These are phyloP conservation scores for Blepharisma stoltei DNA, from an alignment of 73 alveolate species.

Conservation along the genomic window DNA sequence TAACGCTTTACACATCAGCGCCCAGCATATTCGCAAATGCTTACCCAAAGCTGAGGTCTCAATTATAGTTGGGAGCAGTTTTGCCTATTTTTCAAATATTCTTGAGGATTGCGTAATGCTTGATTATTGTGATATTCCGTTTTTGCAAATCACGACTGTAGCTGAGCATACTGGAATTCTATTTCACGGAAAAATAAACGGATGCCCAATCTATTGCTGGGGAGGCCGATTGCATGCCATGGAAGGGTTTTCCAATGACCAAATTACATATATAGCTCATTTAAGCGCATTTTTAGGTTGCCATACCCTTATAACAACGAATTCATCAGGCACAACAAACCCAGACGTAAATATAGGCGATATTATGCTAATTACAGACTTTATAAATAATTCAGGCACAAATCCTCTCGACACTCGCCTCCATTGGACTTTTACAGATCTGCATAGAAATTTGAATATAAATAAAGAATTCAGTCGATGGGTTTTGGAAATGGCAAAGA, in stretches of 20 bases:
- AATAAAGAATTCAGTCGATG: constrained; percentile 1
- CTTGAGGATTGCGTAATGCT: constrained; percentile 27
- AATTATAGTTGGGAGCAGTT: constrained; percentile 46
- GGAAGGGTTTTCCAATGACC: constrained; percentile 41
- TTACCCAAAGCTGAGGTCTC: constrained; percentile 25
- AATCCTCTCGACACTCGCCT: constrained; percentile 25
- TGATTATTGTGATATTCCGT: constrained; percentile 36
- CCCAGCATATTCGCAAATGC: background rate
- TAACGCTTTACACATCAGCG: constrained; percentile 10
- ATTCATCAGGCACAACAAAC: constrained; percentile 43
- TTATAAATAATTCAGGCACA: constrained; percentile 25
- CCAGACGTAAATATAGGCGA: constrained; percentile 31
- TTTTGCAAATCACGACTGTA: constrained; percentile 36
- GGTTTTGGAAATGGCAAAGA: constrained; percentile 24
- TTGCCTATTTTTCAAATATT: constrained; percentile 27
- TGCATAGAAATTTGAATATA: background rate
- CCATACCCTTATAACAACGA: constrained; percentile 34
- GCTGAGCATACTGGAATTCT: constrained; percentile 36
- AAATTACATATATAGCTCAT: constrained; percentile 35
- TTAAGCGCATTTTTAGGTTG: constrained; percentile 39
- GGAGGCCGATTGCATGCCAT: constrained; percentile 38
- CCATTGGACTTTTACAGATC: constrained; percentile 24
- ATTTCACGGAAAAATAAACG: constrained; percentile 33
- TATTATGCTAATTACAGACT: constrained; percentile 36
- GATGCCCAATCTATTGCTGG: constrained; percentile 32